These are phyloP conservation scores for Verticillium klebahnii DNA, from an alignment of 2,329 filamentous ascomycete genomes.

Conservation along the genomic window DNA sequence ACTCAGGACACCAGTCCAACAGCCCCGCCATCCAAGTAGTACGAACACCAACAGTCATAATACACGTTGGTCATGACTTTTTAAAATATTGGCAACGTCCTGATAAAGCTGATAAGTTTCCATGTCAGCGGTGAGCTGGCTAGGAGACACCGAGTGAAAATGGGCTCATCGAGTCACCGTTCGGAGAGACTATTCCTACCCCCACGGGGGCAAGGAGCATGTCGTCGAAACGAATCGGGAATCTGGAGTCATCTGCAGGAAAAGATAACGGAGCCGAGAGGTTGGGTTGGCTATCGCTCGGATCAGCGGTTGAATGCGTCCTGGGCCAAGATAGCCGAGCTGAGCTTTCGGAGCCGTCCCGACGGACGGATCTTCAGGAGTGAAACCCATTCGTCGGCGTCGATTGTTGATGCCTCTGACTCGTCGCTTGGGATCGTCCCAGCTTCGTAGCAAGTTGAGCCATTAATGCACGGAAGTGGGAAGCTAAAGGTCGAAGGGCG, in stretches of 20 bases:
- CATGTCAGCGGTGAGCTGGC: background rate
- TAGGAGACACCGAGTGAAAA: background rate
- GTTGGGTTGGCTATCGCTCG: background rate
- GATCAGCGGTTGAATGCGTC: background rate
- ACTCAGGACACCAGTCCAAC: background rate
- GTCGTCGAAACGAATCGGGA: background rate
- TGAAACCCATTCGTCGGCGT: background rate
- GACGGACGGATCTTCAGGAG: background rate
- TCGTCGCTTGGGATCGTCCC: background rate
- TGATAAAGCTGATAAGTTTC: background rate
- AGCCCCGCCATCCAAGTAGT: too few relatives aligned
- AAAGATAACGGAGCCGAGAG: background rate
- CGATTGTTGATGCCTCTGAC: background rate
- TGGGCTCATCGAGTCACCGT: background rate
- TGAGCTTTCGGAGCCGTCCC: background rate
- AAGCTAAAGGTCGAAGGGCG: background rate
- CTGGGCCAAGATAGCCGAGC: background rate
- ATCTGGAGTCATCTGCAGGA: background rate
- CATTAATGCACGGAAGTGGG: slow-evolving; percentile 1
- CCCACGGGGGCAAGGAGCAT: background rate
- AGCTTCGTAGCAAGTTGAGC: background rate
- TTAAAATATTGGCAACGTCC: too few relatives aligned
- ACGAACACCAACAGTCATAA: background rate
- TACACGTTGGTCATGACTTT: background rate
- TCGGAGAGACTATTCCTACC: background rate